Conservation (phyloP, 768 basidiomycete species). For the Mrakia blollopis region DNA sequence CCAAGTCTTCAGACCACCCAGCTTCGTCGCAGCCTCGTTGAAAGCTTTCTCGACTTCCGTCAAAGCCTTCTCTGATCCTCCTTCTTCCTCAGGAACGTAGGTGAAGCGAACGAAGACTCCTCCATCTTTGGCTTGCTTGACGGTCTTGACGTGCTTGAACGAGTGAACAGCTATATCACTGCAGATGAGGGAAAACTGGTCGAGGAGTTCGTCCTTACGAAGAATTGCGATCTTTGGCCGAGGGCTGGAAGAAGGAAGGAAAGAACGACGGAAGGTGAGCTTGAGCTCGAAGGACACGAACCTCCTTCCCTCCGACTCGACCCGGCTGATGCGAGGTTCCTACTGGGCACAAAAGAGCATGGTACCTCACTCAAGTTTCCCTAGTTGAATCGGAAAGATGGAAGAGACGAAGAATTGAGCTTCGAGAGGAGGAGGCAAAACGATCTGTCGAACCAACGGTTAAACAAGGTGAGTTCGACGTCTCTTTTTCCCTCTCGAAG, state of each 20-base stretch:
- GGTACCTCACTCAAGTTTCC: constrained; percentile 26
- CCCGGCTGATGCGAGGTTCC: no score
- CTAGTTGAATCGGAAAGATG: constrained; percentile 29
- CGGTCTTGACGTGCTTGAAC: constrained; percentile 24
- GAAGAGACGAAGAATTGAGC: constrained; percentile 25
- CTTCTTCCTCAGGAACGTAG: constrained; percentile 1
- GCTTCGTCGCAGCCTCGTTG: constrained; percentile 20
- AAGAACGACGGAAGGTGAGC: not conserved
- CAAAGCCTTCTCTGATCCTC: constrained; percentile 16
- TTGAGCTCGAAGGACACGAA: no score
- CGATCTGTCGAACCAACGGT: not conserved
- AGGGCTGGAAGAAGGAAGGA: constrained; percentile 5
- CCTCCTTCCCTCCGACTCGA: no score
- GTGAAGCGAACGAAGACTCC: constrained; percentile 30
- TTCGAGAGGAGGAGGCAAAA: not conserved
- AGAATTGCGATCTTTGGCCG: constrained; percentile 18
- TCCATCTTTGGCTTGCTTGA: constrained; percentile 30
- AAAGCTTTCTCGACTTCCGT: constrained; percentile 12
- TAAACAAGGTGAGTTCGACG: not conserved
- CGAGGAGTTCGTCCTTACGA: constrained; percentile 23
- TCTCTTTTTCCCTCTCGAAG: not conserved
- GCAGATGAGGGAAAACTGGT: constrained; percentile 25
- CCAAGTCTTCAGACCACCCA: constrained; percentile 30
- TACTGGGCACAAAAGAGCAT: not conserved
- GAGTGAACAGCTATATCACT: constrained; percentile 6